Evolutionary conservation across 1,284 basidiomycete genomes (phyloP).

Genomic region (Apiotrichum laibachii): DNA sequence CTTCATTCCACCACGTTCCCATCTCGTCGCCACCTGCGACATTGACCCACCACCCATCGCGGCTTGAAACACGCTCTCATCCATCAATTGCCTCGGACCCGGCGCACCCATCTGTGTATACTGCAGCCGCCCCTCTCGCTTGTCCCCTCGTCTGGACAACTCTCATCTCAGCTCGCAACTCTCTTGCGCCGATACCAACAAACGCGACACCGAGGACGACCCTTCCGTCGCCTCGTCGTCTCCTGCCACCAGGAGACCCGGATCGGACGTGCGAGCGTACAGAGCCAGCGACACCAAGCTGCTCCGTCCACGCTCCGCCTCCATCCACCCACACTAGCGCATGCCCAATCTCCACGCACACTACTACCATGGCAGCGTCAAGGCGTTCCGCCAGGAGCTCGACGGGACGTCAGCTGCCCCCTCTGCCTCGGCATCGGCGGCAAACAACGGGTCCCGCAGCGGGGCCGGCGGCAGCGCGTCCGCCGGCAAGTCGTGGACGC

Average conservation of each 20-base stretch:
- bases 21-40: no score
- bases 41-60: no score
- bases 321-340: constrained; percentile 17
- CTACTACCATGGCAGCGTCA: constrained; percentile 70
- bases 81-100: no score
- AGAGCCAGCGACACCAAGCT: not conserved
- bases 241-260: not conserved
- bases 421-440: constrained; percentile 31
- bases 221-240: not conserved
- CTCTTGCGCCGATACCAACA: no score
- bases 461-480: constrained; percentile 42
- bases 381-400: constrained; percentile 76
- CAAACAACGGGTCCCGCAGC: constrained; percentile 31
- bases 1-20: no score
- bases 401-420: constrained; percentile 53
- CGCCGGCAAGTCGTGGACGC: constrained; percentile 64
- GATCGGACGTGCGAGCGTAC: constrained; percentile 4
- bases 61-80: no score
- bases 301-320: not conserved
- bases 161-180: no score
- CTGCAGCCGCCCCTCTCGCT: no score
- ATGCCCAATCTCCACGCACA: constrained; percentile 69
- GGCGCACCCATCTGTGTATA: no score
- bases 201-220: no score
- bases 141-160: no score